phyloP scores from a whole-genome alignment of 495 filamentous ascomycete genomes.

The Parachaetomium inaequale region DNA sequence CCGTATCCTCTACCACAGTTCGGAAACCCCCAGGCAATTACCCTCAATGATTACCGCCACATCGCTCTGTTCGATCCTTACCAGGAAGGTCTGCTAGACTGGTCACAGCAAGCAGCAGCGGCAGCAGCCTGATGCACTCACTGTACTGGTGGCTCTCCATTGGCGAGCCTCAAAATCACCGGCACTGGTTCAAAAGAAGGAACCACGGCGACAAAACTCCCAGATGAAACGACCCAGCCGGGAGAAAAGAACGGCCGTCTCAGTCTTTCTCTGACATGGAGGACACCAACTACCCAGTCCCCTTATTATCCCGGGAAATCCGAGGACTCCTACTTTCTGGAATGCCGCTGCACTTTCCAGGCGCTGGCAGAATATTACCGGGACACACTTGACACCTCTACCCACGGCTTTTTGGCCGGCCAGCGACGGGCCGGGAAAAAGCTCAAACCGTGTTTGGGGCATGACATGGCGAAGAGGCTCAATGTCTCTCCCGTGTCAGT shows the following conservation, averaged over 20 bases:
- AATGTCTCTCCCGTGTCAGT: conserved; percentile 8
- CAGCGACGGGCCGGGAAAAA: conserved; percentile 12
- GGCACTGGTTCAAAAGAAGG: neutral
- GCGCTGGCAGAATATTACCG: neutral
- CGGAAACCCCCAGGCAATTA: neutral
- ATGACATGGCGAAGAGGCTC: conserved; percentile 13
- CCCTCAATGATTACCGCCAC: neutral
- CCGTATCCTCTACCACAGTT: neutral
- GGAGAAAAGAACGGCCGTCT: neutral
- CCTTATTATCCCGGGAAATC: neutral
- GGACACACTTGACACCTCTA: neutral
- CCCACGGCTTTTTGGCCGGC: neutral
- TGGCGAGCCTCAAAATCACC: neutral
- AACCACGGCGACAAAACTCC: neutral
- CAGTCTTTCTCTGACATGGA: neutral
- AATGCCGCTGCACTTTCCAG: neutral
- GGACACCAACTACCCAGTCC: too few relatives aligned
- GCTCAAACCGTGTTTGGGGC: neutral
- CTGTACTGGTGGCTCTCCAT: neutral
- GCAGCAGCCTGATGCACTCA: neutral
- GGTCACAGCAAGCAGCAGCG: neutral
- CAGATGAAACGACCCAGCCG: neutral
- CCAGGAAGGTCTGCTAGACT: neutral
- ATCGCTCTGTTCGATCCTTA: neutral
- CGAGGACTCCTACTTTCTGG: neutral